Base-by-base conservation (phyloP, 2,329 filamentous ascomycete genomes). In the Myriosclerotinia curreyana region DNA sequence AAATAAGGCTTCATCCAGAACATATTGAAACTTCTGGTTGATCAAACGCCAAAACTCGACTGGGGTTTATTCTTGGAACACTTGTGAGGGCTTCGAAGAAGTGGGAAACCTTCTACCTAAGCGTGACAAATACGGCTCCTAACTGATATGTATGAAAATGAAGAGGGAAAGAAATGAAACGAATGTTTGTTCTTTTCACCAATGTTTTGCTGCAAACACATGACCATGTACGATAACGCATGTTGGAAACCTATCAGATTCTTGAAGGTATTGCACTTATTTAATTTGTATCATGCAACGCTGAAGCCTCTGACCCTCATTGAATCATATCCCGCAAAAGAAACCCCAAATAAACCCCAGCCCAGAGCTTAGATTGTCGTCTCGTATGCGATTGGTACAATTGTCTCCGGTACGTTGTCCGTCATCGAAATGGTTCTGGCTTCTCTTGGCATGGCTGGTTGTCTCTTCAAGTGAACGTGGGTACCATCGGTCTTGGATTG, bases 321-420 rank as follows among this genome's bases (percentile, higher is more conserved):
- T 68, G 66, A 71, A 69, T 71, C 65, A 67, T 68, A 70, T 67
- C 70, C 72, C 68, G 67, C 69, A 73, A 71, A 71, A 73, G 67
- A 72, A 74, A 73, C 70, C 71, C 69, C 69, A 72, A 71, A 69
- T 63, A 69, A 73, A 71, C 66, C 64, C 69, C 68, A 62, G 65
- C 66, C 52, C 60, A 69, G 68, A 68, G 70, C 68, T 71, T 95
- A 99, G 81, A 99, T 98, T 78, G 91, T 94, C 76, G 95, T 99
- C 86, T 98, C 95, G 88, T 98, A 99, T 76, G 95, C 82, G 75
- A 98, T 86, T 74, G 94, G 92, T 69, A 88, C 87, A 76, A 98
- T 87, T 74, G 90, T 97, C 88, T 97, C 92, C 70, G 93, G 92
- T 78, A 87, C 84, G 83, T 91, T 91, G 78, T 92, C 89, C 82